Evolutionary conservation across 331 rosid genomes (phyloP), one percentile per base, ranked within the genome.

Genomic region (Quercus phellos): DNA sequence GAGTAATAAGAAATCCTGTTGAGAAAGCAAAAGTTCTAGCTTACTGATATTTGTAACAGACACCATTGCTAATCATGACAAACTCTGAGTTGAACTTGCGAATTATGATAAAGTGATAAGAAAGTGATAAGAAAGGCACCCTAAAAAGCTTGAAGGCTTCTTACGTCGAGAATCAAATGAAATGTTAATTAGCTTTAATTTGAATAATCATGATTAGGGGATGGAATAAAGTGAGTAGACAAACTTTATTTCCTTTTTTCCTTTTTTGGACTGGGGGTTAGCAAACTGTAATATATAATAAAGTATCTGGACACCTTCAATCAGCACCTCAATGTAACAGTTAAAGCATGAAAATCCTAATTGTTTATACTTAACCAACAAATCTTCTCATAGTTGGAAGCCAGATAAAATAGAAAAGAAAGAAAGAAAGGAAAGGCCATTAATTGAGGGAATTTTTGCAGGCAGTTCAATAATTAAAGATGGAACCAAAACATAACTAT

Each of bases 251-350:
- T 76, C 53, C 67, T 58, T 68, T 72, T 68, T 76, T 27, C 68
- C 42, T 54, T 75, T 74, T 46, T 3, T 46, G 53, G 53, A 2
- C 53, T 12, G 59, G 71, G 78, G 82, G 77, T 83, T 74, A 68
- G 30, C 5, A 68, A 21, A 75, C 68, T 43, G 10, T 58, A 58
- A 38, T 42, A 12, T 76, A 72, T 68, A 63, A 27, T 80, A 58
- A 80, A 78, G 84, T 38, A 77, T 61, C 46, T n/a, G 55, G 38
- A 68, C 74, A 75, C 12, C 81, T 75, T 70, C 75, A 82, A 76
- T 56, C 75, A 75, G 50, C 75, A 73, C 81, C 72, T 85, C 90
- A 87, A 92, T 92, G 93, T 81, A 87, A 92, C 91, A 90, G 93
- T 87, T 79, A 55, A 83, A 85, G 78, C 79, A 43, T 19, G 66